Evolutionary conservation across 2,329 filamentous ascomycete species (phyloP).

Genomic region (Aspergillus texensis): DNA sequence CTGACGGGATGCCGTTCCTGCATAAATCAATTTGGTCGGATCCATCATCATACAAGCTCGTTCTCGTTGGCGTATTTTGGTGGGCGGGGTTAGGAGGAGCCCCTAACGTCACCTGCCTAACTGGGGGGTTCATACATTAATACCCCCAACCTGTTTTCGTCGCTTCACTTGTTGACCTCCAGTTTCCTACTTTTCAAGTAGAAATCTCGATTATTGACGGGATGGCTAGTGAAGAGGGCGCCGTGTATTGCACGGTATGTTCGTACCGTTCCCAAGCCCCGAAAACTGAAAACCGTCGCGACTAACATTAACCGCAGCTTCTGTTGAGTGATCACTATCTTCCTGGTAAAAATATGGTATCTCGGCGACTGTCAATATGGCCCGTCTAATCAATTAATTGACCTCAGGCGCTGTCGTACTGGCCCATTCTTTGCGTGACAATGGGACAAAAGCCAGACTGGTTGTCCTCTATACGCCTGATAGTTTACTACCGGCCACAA

Average conservation of each 20-base stretch:
- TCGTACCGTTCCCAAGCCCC: neutral
- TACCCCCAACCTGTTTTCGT: neutral
- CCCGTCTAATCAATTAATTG: slow-evolving; percentile 19
- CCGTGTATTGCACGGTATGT: slow-evolving; percentile 68
- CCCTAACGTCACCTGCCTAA: slow-evolving; percentile 17
- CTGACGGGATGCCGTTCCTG: neutral
- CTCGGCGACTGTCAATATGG: neutral
- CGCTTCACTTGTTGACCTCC: slow-evolving; percentile 5
- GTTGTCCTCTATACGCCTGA: slow-evolving; percentile 83
- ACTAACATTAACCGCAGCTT: slow-evolving; percentile 61
- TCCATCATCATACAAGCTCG: neutral
- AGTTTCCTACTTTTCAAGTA: neutral
- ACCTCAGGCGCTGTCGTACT: slow-evolving; percentile 81
- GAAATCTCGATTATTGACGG: slow-evolving; percentile 13
- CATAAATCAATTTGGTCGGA: neutral
- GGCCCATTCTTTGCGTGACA: slow-evolving; percentile 91
- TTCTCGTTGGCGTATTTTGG: slow-evolving; percentile 5
- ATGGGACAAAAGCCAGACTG: slow-evolving; percentile 81
- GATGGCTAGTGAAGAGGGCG: slow-evolving; percentile 52
- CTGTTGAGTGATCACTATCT: slow-evolving; percentile 90
- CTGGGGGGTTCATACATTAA: slow-evolving; percentile 15
- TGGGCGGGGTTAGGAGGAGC: slow-evolving; percentile 22
- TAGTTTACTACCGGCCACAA: slow-evolving; percentile 71
- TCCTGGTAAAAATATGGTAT: slow-evolving; percentile 65
- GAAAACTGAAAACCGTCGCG: slow-evolving; percentile 20